Evolutionary conservation across 768 basidiomycete species (phyloP), one percentile per base, ranked within the genome.

Genomic region (Pulveroboletus frians): DNA sequence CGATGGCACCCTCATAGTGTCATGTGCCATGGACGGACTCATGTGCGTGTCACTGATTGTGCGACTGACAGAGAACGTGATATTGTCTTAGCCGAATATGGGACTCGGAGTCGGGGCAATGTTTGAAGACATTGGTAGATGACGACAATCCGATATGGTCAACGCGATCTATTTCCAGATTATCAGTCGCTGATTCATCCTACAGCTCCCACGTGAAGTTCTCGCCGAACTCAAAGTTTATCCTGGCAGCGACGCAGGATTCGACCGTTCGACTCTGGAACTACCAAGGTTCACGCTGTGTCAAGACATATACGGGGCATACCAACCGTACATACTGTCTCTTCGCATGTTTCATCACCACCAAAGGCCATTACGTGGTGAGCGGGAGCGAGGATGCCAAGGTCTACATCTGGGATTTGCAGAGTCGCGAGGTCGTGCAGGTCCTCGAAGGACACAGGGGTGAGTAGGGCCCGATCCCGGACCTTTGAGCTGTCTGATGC

Each of bases 31-130:
- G 86, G 96, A 99, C 67, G 96, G 95, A 5, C 70, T 98, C 37
- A 95, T 98, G 96, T 97, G 55, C 69, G 85, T 70, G 8, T 37
- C 2, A 4, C 20, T 9, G 14, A 3, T 32, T 48, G 37, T 29
- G 39, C 30, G 34, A 3, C 20, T 46, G 37, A 30, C 38, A 41
- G 40, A 35, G 34, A 18, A 18, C 35, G 2, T 59, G 37, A 54
- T 46, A 14, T 21, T 13, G n/a, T 9, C 30, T 23, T 46, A 99
- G 95, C 63, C 94, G 96, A 49, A 82, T 98, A 51, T 99, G 96
- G 96, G 95, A 99, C 62, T 85, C 91, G 0, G 84, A 93, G 47
- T 95, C 94, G 3, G 96, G 95, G 2, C 96, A 99, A 69, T 99
- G 96, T 69, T 75, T 99, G 43, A 98, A 96, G 69, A 98, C 96